Conservation (phyloP, 2,329 filamentous ascomycete genomes). For the Paracorniculantispora psalliotae region DNA sequence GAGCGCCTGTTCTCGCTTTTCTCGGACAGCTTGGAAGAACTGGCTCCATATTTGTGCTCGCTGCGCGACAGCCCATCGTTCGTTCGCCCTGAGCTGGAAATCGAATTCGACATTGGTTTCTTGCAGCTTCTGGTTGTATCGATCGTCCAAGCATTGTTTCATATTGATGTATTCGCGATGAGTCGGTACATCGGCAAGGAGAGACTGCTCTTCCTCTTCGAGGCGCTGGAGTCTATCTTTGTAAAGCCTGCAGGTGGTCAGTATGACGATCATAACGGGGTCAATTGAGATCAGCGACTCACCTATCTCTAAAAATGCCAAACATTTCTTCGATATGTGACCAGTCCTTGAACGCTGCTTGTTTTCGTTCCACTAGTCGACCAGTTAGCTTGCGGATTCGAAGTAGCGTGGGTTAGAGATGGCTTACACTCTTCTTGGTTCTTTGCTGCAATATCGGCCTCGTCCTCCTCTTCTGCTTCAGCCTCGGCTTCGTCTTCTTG, state of each 20-base stretch:
- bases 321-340: slow-evolving; percentile 84
- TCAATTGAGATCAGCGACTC: slow-evolving; percentile 24
- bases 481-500: slow-evolving; percentile 29
- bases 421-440: slow-evolving; percentile 62
- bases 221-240: slow-evolving; percentile 81
- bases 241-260: slow-evolving; percentile 59
- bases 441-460: slow-evolving; percentile 50
- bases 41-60: slow-evolving; percentile 84
- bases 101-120: slow-evolving; percentile 69
- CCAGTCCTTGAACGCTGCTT: slow-evolving; percentile 73
- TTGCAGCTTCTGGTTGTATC: slow-evolving; percentile 73
- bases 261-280: slow-evolving; percentile 17
- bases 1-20: slow-evolving; percentile 74
- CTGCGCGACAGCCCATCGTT: slow-evolving; percentile 72
- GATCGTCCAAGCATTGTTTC: slow-evolving; percentile 78
- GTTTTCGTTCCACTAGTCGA: slow-evolving; percentile 66
- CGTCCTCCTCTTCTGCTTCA: slow-evolving; percentile 46
- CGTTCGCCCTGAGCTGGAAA: slow-evolving; percentile 68
- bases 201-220: slow-evolving; percentile 63
- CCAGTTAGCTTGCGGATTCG: slow-evolving; percentile 18
- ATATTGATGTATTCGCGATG: slow-evolving; percentile 90
- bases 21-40: slow-evolving; percentile 81
- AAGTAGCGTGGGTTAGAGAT: neutral
- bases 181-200: slow-evolving; percentile 57
- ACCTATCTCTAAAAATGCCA: slow-evolving; percentile 76